A percentile compares a stretch with the other conserved stretches of the same genome.
These are phyloP conservation scores for Setaria italica DNA, from an alignment of 202 grass and related monocot genomes.

Conservation along the genomic window DNA sequence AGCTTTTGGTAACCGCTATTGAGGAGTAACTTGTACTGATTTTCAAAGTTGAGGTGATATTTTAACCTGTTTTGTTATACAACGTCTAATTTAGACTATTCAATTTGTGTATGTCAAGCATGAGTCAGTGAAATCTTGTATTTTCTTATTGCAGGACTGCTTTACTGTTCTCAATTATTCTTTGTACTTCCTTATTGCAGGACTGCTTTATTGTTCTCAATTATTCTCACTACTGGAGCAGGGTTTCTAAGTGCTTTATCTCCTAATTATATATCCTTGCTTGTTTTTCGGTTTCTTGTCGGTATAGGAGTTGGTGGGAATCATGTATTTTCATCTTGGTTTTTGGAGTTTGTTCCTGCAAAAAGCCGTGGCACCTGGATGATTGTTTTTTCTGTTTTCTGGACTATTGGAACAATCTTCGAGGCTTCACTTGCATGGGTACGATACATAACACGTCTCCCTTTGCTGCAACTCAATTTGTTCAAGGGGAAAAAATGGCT, in stretches of 20 bases:
- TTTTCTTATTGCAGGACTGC: constrained; percentile 61
- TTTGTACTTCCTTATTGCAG: constrained; percentile 22
- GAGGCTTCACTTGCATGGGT: constrained; percentile 93
- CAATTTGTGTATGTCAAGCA: neutral
- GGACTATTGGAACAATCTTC: constrained; percentile 80
- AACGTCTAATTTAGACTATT: neutral
- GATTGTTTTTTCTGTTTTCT: constrained; percentile 72
- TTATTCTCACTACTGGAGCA: constrained; percentile 64
- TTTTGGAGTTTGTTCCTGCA: constrained; percentile 91
- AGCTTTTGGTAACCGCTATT: neutral
- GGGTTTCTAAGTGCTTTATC: constrained; percentile 77
- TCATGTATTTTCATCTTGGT: constrained; percentile 81
- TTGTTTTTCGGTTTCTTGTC: constrained; percentile 71
- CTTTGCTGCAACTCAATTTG: neutral
- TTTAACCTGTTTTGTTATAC: no score
- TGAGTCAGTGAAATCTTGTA: constrained; percentile 5
- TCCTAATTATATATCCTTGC: constrained; percentile 71
- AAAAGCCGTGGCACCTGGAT: constrained; percentile 86
- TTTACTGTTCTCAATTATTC: constrained; percentile 71
- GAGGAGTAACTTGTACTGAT: neutral
- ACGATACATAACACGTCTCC: constrained; percentile 20
- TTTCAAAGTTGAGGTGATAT: neutral
- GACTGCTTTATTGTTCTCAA: constrained; percentile 61
- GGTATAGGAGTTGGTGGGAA: constrained; percentile 74
- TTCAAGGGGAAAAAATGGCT: neutral